Conservation (phyloP, 495 filamentous ascomycete genomes). For the Penicillium lividum region DNA sequence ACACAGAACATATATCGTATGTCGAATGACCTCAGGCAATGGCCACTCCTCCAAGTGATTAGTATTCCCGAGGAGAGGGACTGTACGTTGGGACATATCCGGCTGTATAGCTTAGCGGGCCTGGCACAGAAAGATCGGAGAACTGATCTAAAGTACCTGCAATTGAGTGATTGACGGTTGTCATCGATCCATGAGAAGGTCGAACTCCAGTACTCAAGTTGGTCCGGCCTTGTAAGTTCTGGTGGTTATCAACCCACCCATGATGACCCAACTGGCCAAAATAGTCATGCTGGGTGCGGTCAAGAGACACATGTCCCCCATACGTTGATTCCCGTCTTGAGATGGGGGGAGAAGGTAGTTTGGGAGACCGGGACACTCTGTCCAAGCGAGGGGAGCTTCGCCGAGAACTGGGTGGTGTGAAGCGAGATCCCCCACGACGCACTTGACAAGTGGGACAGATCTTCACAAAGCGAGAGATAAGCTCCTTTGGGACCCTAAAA, state of each 20-base stretch:
- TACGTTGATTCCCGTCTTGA: constrained; percentile 40
- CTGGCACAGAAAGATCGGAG: constrained; percentile 34
- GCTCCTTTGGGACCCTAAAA: constrained; percentile 56
- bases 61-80: constrained; percentile 31
- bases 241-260: constrained; percentile 32
- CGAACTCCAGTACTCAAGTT: constrained; percentile 24
- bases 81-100: constrained; percentile 38
- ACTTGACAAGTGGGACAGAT: constrained; percentile 56
- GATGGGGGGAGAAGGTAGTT: constrained; percentile 41
- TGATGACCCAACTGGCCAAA: constrained; percentile 32
- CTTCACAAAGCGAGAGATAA: constrained; percentile 59
- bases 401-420: constrained; percentile 48
- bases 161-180: constrained; percentile 31
- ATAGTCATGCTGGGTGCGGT: constrained; percentile 38
- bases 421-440: constrained; percentile 45
- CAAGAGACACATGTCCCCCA: constrained; percentile 25
- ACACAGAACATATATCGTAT: neutral
- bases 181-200: constrained; percentile 28
- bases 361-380: constrained; percentile 40
- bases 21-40: neutral
- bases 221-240: constrained; percentile 27
- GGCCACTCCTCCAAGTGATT: neutral
- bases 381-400: constrained; percentile 45
- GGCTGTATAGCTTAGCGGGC: constrained; percentile 34
- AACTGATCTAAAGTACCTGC: constrained; percentile 35